A percentile compares a stretch with the other conserved stretches of the same genome.
These are phyloP conservation scores for Inosperma sp. DNA, from an alignment of 768 basidiomycete genomes.

Conservation along the genomic window DNA sequence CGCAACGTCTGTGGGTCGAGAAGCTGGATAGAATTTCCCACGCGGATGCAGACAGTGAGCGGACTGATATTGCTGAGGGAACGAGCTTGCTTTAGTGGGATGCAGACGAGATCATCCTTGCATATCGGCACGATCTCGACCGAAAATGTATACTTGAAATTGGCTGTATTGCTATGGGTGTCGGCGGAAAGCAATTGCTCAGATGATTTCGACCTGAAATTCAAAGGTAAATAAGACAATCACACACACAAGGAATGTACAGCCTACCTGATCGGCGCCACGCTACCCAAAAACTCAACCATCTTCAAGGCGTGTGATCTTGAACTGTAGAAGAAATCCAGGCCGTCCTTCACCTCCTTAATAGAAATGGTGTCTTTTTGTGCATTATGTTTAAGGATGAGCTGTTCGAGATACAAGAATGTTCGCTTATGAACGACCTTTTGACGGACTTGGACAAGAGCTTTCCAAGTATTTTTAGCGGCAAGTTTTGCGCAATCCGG, in stretches of 20 bases:
- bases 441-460: constrained; percentile 96
- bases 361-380: constrained; percentile 95
- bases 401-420: constrained; percentile 94
- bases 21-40: constrained; percentile 88
- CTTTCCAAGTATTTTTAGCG: constrained; percentile 99
- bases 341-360: constrained; percentile 88
- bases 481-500: constrained; percentile 90
- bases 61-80: constrained; percentile 84
- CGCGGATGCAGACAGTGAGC: constrained; percentile 81
- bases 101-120: constrained; percentile 94
- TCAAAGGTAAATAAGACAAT: neutral
- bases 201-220: constrained; percentile 76
- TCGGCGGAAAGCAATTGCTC: constrained; percentile 94
- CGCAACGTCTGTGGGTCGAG: constrained; percentile 87
- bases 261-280: constrained; percentile 81
- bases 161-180: constrained; percentile 87
- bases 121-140: constrained; percentile 96
- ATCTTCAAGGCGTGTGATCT: constrained; percentile 93
- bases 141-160: constrained; percentile 96
- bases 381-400: constrained; percentile 93
- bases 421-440: constrained; percentile 98
- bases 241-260: constrained; percentile 5
- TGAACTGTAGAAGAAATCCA: constrained; percentile 95
- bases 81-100: constrained; percentile 79
- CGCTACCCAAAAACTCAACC: constrained; percentile 86